These are phyloP conservation scores for Diplodia mutila DNA, from an alignment of 2,329 filamentous ascomycete genomes.

Conservation along the genomic window DNA sequence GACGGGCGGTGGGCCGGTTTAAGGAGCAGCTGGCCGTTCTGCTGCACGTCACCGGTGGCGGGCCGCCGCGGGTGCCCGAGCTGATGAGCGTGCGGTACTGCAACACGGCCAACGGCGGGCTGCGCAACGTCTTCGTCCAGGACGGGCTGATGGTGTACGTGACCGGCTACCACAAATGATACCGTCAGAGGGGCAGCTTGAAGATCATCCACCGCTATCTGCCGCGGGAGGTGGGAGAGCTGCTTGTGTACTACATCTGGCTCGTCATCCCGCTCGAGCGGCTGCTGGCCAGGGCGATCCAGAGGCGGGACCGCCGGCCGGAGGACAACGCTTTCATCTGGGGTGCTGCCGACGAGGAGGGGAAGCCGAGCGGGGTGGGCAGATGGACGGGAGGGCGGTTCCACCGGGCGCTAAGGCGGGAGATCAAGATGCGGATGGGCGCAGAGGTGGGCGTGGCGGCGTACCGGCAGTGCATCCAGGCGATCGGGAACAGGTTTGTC, in stretches of 20 bases:
- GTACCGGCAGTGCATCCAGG: slow-evolving; percentile 12
- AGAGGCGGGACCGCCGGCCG: neutral
- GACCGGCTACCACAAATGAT: slow-evolving; percentile 33
- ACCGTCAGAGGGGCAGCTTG: slow-evolving; percentile 27
- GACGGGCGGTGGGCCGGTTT: neutral
- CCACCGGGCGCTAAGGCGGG: slow-evolving; percentile 29
- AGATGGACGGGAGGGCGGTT: slow-evolving; percentile 13
- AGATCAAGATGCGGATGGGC: slow-evolving; percentile 25
- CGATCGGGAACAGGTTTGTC: neutral
- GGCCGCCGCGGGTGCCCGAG: slow-evolving; percentile 30
- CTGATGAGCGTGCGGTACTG: slow-evolving; percentile 30
- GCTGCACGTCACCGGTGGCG: slow-evolving; percentile 29
- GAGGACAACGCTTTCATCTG: slow-evolving; percentile 16
- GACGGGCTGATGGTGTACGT: slow-evolving; percentile 32
- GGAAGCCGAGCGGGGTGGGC: no score
- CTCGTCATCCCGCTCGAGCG: slow-evolving; percentile 29
- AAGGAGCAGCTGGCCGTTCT: slow-evolving; percentile 32
- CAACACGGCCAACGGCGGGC: slow-evolving; percentile 28
- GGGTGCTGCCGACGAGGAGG: no score
- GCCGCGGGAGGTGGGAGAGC: slow-evolving; percentile 33
- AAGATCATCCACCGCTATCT: no score
- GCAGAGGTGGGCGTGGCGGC: slow-evolving; percentile 11
- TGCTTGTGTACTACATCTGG: slow-evolving; percentile 32
- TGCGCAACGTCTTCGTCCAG: slow-evolving; percentile 32
- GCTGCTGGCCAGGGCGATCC: no score